Percentiles rank a stretch among this genome's conserved stretches.
phyloP scores from a whole-genome alignment of 2,329 filamentous ascomycete genomes.

The Fusarium dimerum region DNA sequence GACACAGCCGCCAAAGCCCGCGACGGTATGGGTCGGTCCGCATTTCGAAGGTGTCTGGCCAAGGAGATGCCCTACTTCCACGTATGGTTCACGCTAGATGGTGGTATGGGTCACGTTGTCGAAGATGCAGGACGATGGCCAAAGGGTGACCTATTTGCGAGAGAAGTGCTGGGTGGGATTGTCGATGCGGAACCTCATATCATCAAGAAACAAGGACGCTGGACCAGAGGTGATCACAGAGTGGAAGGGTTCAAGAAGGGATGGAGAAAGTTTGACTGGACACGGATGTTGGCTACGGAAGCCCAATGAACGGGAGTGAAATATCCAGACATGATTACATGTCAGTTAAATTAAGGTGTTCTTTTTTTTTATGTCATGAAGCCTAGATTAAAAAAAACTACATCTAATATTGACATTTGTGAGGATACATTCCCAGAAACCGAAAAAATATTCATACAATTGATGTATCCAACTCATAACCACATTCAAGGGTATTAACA shows the following conservation, averaged over 20 bases:
- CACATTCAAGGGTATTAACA: no score
- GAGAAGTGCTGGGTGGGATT: constrained; percentile 92
- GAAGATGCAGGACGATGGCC: constrained; percentile 88
- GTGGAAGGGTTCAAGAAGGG: constrained; percentile 77
- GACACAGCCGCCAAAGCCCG: constrained; percentile 71
- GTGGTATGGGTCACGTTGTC: constrained; percentile 88
- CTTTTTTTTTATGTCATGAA: no score
- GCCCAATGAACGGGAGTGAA: no score
- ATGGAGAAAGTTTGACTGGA: constrained; percentile 95
- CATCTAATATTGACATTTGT: no score
- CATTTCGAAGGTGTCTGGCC: constrained; percentile 79
- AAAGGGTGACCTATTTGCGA: constrained; percentile 84
- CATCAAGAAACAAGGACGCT: constrained; percentile 87
- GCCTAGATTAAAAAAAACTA: no score
- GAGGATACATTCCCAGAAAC: no score
- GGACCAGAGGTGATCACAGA: constrained; percentile 69
- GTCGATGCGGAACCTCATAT: constrained; percentile 78
- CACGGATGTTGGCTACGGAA: constrained; percentile 49
- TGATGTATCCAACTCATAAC: no score
- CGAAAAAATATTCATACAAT: no score
- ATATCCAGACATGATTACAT: no score
- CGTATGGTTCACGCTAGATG: constrained; percentile 91
- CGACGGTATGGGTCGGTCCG: constrained; percentile 70
- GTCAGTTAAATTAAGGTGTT: no score
- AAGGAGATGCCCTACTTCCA: constrained; percentile 99